Base-by-base conservation (phyloP, 768 basidiomycete genomes). In the Lentinula sp. region DNA sequence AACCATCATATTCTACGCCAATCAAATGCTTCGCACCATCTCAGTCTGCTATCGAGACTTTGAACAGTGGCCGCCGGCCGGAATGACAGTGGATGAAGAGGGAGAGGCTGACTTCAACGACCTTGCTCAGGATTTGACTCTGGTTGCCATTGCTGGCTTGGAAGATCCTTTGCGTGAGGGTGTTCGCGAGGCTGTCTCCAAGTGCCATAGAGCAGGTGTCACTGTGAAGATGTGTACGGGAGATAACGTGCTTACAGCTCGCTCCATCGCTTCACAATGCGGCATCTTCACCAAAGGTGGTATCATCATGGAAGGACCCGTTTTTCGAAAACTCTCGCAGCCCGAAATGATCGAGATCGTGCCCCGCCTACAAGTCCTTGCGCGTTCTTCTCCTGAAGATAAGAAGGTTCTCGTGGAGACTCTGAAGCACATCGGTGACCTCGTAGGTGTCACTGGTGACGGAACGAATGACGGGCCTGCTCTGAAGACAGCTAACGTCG, bases 401-500 rank as follows among this genome's bases (percentile, higher is more conserved):
- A 99, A 99, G 83, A 89, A 93, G 71, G 77, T 95, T 8, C 80
- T 99, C 13, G 97, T 98, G 35, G 86, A 92, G 70, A 93, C 87
- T 18, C 81, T 98, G 51, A 92, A 93, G 71, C 77, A 79, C 18
- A 82, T 95, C 54, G 95, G 94, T 12, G 92, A 96, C 72, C 87
- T 94, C 62, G 91, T 95, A 32, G 93, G 93, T 62, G 96, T 98
- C 46, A 98, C 97, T 32, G 97, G 97, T 48, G 97, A 98, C 64
- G 97, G 97, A 64, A 97, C 95, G 4, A 98, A 99, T 73, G 97
- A 99, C 69, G 96, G 94, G 0, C 95, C 95, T 35, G 95, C 95
- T 6, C 83, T 98, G 63, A 97, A 95, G 77, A 91, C 90, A 1
- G 96, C 97, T 28, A 81, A 98, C 67, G 95, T 99, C 35, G 96